Evolutionary conservation across 345 rosid species (phyloP).

Genomic region (Combretum micranthum): DNA sequence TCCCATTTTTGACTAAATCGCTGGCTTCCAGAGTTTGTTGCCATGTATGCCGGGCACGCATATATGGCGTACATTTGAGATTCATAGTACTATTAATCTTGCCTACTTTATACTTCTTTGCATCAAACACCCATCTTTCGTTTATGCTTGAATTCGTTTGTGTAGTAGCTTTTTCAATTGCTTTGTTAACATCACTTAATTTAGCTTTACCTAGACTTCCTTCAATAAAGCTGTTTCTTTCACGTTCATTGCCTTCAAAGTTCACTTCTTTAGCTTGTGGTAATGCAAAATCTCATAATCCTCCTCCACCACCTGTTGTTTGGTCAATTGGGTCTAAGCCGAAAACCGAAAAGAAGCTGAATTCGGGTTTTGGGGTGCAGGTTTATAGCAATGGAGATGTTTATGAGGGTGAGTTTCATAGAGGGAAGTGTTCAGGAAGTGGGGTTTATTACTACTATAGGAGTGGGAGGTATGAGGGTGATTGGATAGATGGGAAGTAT

Average conservation of each 20-base stretch:
- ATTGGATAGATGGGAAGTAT: constrained; percentile 77
- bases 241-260: constrained; percentile 51
- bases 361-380: constrained; percentile 66
- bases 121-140: constrained; percentile 25
- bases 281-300: constrained; percentile 11
- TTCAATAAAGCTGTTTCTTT: constrained; percentile 42
- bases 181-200: constrained; percentile 39
- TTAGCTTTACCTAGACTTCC: constrained; percentile 58
- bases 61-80: constrained; percentile 47
- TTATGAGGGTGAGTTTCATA: constrained; percentile 79
- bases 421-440: constrained; percentile 71
- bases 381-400: constrained; percentile 70
- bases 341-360: constrained; percentile 34
- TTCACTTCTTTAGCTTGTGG: constrained; percentile 23
- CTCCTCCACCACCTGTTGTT: constrained; percentile 44
- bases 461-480: constrained; percentile 80
- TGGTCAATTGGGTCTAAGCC: constrained; percentile 87
- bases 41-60: constrained; percentile 43
- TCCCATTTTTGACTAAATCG: constrained; percentile 22
- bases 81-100: constrained; percentile 46
- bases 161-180: constrained; percentile 27
- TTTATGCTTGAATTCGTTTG: constrained; percentile 27
- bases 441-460: constrained; percentile 68
- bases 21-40: constrained; percentile 25
- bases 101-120: constrained; percentile 36